phyloP scores from a whole-genome alignment of 306 rosid genomes.

The Coriaria nepalensis region DNA sequence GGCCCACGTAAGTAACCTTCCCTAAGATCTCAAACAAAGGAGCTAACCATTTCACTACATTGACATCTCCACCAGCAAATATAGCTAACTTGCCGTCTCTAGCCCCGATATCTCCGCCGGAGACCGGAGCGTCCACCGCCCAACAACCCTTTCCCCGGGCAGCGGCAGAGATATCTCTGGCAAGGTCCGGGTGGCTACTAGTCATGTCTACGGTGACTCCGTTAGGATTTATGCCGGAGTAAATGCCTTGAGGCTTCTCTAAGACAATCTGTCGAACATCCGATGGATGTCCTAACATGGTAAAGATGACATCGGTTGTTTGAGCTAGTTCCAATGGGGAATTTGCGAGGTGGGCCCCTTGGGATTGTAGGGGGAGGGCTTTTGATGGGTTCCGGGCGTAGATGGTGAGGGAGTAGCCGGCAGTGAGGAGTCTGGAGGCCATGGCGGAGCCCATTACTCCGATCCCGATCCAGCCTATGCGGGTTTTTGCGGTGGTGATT shows the following conservation, averaged over 20 bases:
- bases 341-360: conserved; percentile 34
- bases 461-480: conserved; percentile 65
- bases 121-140: conserved; percentile 75
- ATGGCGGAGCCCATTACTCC: conserved; percentile 82
- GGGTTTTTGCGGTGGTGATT: conserved; percentile 31
- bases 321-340: conserved; percentile 39
- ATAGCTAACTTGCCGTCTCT: conserved; percentile 66
- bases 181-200: conserved; percentile 68
- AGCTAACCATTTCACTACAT: conserved; percentile 44
- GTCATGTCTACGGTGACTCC: conserved; percentile 54
- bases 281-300: conserved; percentile 64
- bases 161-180: conserved; percentile 29
- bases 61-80: conserved; percentile 46
- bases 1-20: conserved; percentile 41
- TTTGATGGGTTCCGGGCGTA: conserved; percentile 69
- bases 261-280: conserved; percentile 51
- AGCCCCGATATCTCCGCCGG: conserved; percentile 81
- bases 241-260: conserved; percentile 15
- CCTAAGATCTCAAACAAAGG: conserved; percentile 45
- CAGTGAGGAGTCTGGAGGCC: conserved; percentile 67
- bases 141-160: conserved; percentile 35
- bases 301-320: conserved; percentile 40
- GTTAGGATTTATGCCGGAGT: conserved; percentile 32
- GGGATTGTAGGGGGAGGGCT: conserved; percentile 35
- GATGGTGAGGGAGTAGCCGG: conserved; percentile 57